phyloP scores from a whole-genome alignment of 108 stramenopile species.

The Cyclostephanos tholiformis region DNA sequence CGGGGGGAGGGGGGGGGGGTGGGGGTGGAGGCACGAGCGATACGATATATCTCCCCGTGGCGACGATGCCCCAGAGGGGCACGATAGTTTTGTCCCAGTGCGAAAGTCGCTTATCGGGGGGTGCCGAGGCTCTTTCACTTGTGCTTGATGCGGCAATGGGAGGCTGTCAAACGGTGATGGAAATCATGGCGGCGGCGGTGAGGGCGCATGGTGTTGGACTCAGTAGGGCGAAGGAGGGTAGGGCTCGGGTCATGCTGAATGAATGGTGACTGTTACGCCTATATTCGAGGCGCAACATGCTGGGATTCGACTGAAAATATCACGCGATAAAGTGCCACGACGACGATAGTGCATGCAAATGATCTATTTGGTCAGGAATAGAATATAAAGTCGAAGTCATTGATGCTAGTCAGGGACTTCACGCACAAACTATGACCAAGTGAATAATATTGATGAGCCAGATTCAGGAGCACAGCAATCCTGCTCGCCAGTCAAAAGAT shows the following conservation, averaged over 20 bases:
- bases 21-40: constrained; percentile 55
- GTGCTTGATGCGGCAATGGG: constrained; percentile 83
- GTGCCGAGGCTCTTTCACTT: constrained; percentile 59
- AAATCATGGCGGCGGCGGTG: constrained; percentile 77
- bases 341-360: too few relatives aligned
- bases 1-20: constrained; percentile 32
- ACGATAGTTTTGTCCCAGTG: constrained; percentile 87
- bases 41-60: constrained; percentile 77
- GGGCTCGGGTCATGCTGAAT: constrained; percentile 22
- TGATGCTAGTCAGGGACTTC: too few relatives aligned
- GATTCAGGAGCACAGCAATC: too few relatives aligned
- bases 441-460: too few relatives aligned
- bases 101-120: constrained; percentile 75
- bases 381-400: too few relatives aligned
- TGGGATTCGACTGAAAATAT: too few relatives aligned
- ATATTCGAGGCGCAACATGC: too few relatives aligned
- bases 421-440: too few relatives aligned
- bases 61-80: constrained; percentile 84
- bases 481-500: too few relatives aligned
- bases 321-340: too few relatives aligned
- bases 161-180: constrained; percentile 85
- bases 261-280: neutral
- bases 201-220: constrained; percentile 67
- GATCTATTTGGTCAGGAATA: too few relatives aligned
- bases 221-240: constrained; percentile 58